A percentile compares a stretch with the other conserved stretches of the same genome.
These are phyloP conservation scores for Thielaviopsis ethacetica DNA, from an alignment of 2,329 filamentous ascomycete species.

Conservation along the genomic window DNA sequence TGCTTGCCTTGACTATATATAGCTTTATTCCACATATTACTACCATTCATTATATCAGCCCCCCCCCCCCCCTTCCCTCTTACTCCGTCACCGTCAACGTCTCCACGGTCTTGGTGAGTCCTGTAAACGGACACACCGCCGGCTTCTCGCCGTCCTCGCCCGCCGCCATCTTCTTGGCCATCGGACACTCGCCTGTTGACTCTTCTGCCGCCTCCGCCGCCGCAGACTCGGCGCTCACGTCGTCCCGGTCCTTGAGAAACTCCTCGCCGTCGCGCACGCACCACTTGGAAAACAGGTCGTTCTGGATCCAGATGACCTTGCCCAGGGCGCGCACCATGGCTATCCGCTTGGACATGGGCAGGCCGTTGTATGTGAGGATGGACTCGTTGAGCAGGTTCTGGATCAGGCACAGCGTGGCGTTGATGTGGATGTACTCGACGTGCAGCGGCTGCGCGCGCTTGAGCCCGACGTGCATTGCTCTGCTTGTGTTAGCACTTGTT, in stretches of 20 bases:
- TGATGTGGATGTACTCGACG: conserved; percentile 68
- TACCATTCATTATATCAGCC: too few relatives aligned
- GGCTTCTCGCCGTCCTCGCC: neutral
- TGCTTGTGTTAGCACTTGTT: conserved; percentile 16
- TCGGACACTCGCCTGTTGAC: neutral
- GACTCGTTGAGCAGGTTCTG: conserved; percentile 65
- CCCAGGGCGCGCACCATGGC: conserved; percentile 58
- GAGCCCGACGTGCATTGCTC: conserved; percentile 67
- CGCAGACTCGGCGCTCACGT: too few relatives aligned
- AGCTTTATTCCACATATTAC: too few relatives aligned
- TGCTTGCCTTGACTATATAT: too few relatives aligned
- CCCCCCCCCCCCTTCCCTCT: neutral
- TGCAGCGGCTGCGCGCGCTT: conserved; percentile 57
- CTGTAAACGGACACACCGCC: conserved; percentile 1
- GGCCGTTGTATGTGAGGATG: conserved; percentile 52
- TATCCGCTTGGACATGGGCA: conserved; percentile 52
- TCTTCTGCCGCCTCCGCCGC: neutral
- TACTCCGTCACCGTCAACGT: conserved; percentile 1
- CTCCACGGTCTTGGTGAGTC: neutral
- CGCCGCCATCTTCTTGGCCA: neutral
- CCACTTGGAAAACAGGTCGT: conserved; percentile 74
- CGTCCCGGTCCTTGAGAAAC: conserved; percentile 18
- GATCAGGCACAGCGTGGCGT: conserved; percentile 55
- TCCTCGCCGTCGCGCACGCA: conserved; percentile 56
- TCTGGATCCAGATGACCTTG: conserved; percentile 80